Evolutionary conservation across 371 early-diverging fungal genomes (phyloP).

Genomic region (Mucor plumbeus): DNA sequence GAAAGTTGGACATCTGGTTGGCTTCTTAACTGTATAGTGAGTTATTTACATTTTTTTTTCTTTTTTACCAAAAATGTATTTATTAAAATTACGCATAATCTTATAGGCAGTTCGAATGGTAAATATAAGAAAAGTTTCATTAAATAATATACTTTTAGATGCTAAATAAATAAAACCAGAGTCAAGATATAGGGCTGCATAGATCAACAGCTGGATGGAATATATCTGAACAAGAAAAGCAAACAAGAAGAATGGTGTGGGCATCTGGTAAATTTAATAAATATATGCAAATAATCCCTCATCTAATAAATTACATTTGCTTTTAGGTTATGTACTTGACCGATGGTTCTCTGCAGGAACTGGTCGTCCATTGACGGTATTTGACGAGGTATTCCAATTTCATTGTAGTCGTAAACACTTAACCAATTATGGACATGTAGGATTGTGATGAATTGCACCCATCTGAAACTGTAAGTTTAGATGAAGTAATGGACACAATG

Average conservation of each 20-base stretch:
- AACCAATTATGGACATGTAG: background rate
- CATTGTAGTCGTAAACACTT: too few relatives aligned
- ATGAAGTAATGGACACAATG: constrained; percentile 42
- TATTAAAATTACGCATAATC: background rate
- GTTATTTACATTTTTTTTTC: background rate
- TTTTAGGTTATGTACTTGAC: constrained; percentile 48
- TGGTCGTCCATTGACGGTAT: constrained; percentile 34
- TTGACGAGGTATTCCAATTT: constrained; percentile 21
- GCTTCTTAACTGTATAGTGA: constrained; percentile 38
- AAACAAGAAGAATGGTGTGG: constrained; percentile 60
- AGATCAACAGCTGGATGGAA: constrained; percentile 43
- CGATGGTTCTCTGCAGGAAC: constrained; percentile 40
- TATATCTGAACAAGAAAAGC: constrained; percentile 46
- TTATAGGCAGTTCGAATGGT: constrained; percentile 35
- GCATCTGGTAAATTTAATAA: constrained; percentile 29
- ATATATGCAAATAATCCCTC: too few relatives aligned
- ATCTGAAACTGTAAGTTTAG: constrained; percentile 33
- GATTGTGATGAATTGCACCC: constrained; percentile 43
- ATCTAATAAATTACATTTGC: too few relatives aligned
- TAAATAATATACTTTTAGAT: background rate
- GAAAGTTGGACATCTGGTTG: constrained; percentile 31
- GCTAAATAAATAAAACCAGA: constrained; percentile 17
- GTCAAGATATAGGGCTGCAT: constrained; percentile 61
- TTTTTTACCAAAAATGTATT: background rate
- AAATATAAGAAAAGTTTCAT: background rate